Conservation (phyloP, 306 rosid species). For the Fagus sylvatica region DNA sequence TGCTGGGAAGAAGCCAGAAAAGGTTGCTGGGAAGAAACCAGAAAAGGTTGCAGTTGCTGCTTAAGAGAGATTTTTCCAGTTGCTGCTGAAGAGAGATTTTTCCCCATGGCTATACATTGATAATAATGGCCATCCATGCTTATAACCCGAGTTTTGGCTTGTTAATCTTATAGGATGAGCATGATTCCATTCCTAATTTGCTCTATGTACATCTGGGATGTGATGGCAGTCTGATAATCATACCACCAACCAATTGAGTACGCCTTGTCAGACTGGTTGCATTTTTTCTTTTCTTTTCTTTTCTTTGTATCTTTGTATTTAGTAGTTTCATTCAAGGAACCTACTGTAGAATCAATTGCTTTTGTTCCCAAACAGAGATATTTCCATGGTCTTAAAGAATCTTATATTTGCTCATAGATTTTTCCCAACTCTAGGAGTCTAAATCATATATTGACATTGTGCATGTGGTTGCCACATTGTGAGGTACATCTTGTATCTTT, state of each 20-base stretch:
- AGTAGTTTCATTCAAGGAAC: conserved; percentile 10
- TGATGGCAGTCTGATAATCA: conserved; percentile 13
- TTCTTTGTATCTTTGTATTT: conserved; percentile 7
- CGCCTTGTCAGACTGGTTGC: conserved; percentile 2
- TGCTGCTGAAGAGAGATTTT: conserved; percentile 40
- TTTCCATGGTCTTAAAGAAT: background rate
- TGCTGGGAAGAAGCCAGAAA: conserved; percentile 53
- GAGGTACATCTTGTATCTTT: background rate
- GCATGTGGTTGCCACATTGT: background rate
- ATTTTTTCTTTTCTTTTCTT: background rate
- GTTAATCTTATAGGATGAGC: conserved; percentile 4
- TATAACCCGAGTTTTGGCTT: background rate
- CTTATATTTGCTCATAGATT: background rate
- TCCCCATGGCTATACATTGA: background rate
- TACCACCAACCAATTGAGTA: background rate
- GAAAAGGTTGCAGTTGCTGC: conserved; percentile 68
- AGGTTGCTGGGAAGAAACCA: conserved; percentile 61
- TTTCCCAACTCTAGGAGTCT: background rate
- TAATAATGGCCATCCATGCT: conserved; percentile 20
- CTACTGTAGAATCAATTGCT: background rate
- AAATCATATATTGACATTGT: background rate
- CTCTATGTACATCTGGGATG: conserved; percentile 24
- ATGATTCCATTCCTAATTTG: conserved; percentile 9
- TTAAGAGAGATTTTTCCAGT: conserved; percentile 34
- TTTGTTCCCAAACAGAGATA: conserved; percentile 3